Evolutionary conservation across 228 moss, liverwort and hornwort species (phyloP).

Genomic region (Sphagnum magellanicum): DNA sequence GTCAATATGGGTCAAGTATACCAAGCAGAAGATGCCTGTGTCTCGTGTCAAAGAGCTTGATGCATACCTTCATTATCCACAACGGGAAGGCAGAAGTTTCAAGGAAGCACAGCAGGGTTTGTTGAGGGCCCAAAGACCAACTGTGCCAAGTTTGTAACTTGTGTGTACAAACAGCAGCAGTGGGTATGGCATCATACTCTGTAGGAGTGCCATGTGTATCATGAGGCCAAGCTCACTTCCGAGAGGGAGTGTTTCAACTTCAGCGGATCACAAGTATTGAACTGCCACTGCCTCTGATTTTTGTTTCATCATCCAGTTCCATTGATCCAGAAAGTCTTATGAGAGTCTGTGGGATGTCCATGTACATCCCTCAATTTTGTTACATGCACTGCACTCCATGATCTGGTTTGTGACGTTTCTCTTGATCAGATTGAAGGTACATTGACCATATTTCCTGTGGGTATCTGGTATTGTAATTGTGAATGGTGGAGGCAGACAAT

Average conservation of each 20-base stretch:
- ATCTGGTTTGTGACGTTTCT: not conserved
- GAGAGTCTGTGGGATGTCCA: not conserved
- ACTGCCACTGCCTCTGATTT: no score
- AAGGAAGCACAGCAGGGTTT: not conserved
- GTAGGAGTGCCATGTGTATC: constrained; percentile 3
- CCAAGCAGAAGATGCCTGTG: constrained; percentile 6
- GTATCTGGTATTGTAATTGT: not conserved
- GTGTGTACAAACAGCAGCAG: not conserved
- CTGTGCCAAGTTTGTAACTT: constrained; percentile 5
- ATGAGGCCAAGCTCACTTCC: constrained; percentile 1
- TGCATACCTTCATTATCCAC: constrained; percentile 6
- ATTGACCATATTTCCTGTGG: not conserved
- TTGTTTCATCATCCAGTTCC: no score
- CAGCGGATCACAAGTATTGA: constrained; percentile 2
- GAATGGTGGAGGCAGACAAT: no score
- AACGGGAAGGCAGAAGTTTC: not conserved
- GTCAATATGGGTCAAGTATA: constrained; percentile 9
- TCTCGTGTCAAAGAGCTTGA: constrained; percentile 11
- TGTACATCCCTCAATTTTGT: not conserved
- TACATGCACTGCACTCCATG: no score
- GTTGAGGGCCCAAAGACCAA: not conserved
- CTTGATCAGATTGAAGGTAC: not conserved
- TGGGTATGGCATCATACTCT: not conserved
- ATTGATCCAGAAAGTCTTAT: no score
- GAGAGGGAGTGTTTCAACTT: constrained; percentile 5